Conservation (phyloP, 352 stramenopile genomes). For the Globisporangium spinosum region DNA sequence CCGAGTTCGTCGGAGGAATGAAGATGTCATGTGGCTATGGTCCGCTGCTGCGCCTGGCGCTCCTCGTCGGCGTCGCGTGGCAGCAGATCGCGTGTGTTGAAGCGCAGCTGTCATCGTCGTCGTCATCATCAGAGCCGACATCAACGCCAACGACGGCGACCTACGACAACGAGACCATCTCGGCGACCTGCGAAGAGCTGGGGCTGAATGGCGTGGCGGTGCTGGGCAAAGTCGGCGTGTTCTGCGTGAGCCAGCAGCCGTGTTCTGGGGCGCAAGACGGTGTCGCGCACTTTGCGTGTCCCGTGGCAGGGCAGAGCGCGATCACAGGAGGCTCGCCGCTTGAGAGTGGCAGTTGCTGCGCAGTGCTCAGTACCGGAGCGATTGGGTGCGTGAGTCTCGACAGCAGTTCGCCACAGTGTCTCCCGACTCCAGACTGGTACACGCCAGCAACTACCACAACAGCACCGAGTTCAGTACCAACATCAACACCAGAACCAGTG, state of each 20-base stretch:
- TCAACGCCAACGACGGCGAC: not conserved
- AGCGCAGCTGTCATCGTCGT: not conserved
- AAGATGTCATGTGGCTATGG: not conserved
- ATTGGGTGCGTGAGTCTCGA: slow-evolving; percentile 35
- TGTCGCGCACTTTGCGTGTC: slow-evolving; percentile 28
- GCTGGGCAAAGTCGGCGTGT: slow-evolving; percentile 29
- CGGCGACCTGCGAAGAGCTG: slow-evolving; percentile 10
- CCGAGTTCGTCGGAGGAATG: not conserved
- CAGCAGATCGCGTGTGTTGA: not conserved
- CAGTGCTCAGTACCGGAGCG: slow-evolving; percentile 22
- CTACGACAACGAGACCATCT: slow-evolving; percentile 4
- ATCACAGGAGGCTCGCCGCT: slow-evolving; percentile 17
- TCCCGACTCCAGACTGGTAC: slow-evolving; percentile 24
- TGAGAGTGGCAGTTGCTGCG: slow-evolving; percentile 40
- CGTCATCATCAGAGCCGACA: not conserved
- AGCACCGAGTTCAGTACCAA: not conserved
- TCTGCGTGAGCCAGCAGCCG: slow-evolving; percentile 32
- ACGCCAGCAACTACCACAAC: not conserved
- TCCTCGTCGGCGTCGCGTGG: slow-evolving; percentile 1
- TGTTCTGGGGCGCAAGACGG: slow-evolving; percentile 25
- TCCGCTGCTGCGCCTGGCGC: slow-evolving; percentile 2
- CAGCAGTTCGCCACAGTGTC: slow-evolving; percentile 19
- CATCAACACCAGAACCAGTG: not conserved
- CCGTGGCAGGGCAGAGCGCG: slow-evolving; percentile 20
- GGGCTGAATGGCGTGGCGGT: slow-evolving; percentile 29